Conservation (phyloP, 2,329 filamentous ascomycete species). For the Aspergillus pseudoterreus region DNA sequence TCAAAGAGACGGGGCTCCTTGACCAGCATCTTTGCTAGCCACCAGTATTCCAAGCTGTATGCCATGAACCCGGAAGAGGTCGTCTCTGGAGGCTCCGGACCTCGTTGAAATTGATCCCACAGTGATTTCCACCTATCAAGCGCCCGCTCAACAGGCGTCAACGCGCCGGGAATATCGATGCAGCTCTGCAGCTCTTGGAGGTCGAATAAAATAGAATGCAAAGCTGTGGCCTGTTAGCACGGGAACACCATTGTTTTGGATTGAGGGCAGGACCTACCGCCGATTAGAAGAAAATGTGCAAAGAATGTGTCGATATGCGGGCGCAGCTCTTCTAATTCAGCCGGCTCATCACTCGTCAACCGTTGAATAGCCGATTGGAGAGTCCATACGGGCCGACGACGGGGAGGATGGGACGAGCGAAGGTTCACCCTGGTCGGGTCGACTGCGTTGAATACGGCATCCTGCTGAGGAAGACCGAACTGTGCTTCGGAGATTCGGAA, state of each 20-base stretch:
- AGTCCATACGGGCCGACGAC: background rate
- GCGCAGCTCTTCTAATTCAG: background rate
- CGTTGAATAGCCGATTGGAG: background rate
- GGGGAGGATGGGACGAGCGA: background rate
- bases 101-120: background rate
- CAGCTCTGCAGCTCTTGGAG: background rate
- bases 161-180: background rate
- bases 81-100: background rate
- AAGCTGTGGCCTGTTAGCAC: background rate
- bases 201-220: constrained; percentile 2
- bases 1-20: background rate
- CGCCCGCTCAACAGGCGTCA: background rate
- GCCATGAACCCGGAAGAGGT: constrained; percentile 1
- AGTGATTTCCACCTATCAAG: constrained; percentile 1
- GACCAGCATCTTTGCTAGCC: constrained; percentile 1
- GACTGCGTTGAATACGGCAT: background rate
- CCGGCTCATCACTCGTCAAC: background rate
- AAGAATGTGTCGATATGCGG: background rate
- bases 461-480: background rate
- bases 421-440: background rate
- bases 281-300: background rate
- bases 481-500: background rate
- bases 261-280: background rate
- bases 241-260: background rate
- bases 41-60: background rate